Percentiles rank a stretch among this genome's conserved stretches.
These are phyloP conservation scores for Monosporascus sp. DNA, from an alignment of 2,329 filamentous ascomycete species.

Conservation along the genomic window DNA sequence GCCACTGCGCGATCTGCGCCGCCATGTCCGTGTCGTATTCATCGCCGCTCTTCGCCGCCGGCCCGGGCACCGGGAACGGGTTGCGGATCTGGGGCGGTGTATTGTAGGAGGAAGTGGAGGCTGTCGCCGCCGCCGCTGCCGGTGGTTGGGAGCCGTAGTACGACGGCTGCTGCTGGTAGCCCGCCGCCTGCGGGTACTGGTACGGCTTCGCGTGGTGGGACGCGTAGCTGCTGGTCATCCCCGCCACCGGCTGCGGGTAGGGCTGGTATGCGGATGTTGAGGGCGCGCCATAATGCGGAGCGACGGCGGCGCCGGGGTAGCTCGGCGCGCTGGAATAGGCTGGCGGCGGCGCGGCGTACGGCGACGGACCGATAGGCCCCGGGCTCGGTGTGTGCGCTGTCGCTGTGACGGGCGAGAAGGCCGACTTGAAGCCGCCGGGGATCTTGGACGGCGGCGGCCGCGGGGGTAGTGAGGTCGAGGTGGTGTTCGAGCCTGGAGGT, in stretches of 20 bases:
- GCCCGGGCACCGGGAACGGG: constrained; percentile 66
- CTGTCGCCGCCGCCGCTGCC: constrained; percentile 25
- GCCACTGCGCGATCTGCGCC: constrained; percentile 90
- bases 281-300: constrained; percentile 38
- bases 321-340: constrained; percentile 30
- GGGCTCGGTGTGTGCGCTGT: constrained; percentile 24
- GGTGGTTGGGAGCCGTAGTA: constrained; percentile 26
- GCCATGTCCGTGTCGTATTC: constrained; percentile 74
- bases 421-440: constrained; percentile 40
- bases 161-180: constrained; percentile 24
- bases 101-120: constrained; percentile 37
- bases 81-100: constrained; percentile 69
- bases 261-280: constrained; percentile 30
- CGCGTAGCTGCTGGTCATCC: constrained; percentile 12
- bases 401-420: constrained; percentile 39
- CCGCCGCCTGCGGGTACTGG: constrained; percentile 23
- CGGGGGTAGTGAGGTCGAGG: constrained; percentile 64
- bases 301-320: constrained; percentile 32
- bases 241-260: constrained; percentile 24
- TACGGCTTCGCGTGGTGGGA: constrained; percentile 17
- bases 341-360: constrained; percentile 31
- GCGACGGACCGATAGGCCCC: constrained; percentile 18
- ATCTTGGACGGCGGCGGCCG: constrained; percentile 61
- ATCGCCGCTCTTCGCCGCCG: constrained; percentile 29
- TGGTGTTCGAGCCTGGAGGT: constrained; percentile 62